phyloP scores from a whole-genome alignment of 441 rosid genomes.

The Arabidopsis lyrata region DNA sequence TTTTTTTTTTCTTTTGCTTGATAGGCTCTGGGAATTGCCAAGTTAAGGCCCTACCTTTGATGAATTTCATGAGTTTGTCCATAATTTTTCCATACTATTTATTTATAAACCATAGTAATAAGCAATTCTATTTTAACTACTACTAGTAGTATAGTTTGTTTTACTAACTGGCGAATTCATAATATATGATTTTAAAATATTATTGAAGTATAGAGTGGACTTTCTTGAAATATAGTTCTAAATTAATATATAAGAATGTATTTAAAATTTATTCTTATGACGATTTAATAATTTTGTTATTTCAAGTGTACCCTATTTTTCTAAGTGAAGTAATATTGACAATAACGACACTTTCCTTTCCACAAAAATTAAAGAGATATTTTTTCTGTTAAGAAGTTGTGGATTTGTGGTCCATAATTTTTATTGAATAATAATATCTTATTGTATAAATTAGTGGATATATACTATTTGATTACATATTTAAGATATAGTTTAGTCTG shows the following conservation, averaged over 20 bases:
- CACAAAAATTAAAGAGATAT: constrained; percentile 8
- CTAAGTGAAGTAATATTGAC: neutral
- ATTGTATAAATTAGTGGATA: neutral
- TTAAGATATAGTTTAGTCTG: no score
- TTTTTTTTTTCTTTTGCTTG: constrained; percentile 11
- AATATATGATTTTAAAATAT: neutral
- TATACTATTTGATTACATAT: neutral
- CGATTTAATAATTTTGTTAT: neutral
- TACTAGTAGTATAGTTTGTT: neutral
- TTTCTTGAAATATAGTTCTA: no score
- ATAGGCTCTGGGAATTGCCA: constrained; percentile 38
- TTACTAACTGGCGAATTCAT: neutral
- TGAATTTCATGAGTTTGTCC: constrained; percentile 37
- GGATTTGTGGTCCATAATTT: constrained; percentile 30
- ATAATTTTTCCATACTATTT: neutral
- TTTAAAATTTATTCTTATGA: neutral
- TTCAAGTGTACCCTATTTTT: constrained; percentile 2
- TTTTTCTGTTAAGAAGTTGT: constrained; percentile 5
- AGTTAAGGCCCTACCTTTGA: constrained; percentile 38
- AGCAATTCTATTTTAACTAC: neutral
- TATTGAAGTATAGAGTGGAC: neutral
- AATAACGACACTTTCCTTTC: constrained; percentile 2
- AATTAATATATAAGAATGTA: neutral
- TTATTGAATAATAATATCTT: neutral
- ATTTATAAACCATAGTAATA: constrained; percentile 1